A percentile compares a stretch with the other conserved stretches of the same genome.
Evolutionary conservation across 2,329 filamentous ascomycete species (phyloP).

Genomic region (Dichotomopilus funicola): DNA sequence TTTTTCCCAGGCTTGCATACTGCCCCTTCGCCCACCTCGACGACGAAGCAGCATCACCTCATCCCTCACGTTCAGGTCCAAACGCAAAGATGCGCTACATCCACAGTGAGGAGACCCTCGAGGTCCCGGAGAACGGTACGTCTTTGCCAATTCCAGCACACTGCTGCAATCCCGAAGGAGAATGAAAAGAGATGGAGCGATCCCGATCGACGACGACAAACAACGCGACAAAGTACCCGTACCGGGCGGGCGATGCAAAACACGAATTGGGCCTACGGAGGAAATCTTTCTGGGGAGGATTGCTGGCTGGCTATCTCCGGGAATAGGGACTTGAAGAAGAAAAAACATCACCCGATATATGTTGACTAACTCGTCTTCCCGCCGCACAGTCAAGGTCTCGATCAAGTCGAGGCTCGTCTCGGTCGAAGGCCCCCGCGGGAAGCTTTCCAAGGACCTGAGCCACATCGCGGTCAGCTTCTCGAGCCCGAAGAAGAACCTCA

Average conservation of each 20-base stretch:
- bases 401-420: constrained; percentile 97
- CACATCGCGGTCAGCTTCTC: constrained; percentile 96
- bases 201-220: constrained; percentile 12
- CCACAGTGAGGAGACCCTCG: constrained; percentile 92
- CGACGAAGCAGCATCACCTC: constrained; percentile 23
- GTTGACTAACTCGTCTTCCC: constrained; percentile 27
- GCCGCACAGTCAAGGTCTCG: constrained; percentile 77
- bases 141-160: constrained; percentile 30
- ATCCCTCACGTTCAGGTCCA: constrained; percentile 36
- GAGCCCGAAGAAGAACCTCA: constrained; percentile 73
- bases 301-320: no score
- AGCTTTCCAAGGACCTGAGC: constrained; percentile 93
- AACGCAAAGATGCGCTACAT: constrained; percentile 98
- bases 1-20: constrained; percentile 24
- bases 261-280: neutral
- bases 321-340: no score
- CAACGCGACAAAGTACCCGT: neutral
- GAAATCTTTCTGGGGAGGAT: neutral
- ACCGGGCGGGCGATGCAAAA: neutral
- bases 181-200: constrained; percentile 1
- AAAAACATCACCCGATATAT: neutral
- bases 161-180: constrained; percentile 1
- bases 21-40: constrained; percentile 25
- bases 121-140: constrained; percentile 95
- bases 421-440: constrained; percentile 93